Conservation (phyloP, 352 stramenopile species). For the Pythium apleroticum region DNA sequence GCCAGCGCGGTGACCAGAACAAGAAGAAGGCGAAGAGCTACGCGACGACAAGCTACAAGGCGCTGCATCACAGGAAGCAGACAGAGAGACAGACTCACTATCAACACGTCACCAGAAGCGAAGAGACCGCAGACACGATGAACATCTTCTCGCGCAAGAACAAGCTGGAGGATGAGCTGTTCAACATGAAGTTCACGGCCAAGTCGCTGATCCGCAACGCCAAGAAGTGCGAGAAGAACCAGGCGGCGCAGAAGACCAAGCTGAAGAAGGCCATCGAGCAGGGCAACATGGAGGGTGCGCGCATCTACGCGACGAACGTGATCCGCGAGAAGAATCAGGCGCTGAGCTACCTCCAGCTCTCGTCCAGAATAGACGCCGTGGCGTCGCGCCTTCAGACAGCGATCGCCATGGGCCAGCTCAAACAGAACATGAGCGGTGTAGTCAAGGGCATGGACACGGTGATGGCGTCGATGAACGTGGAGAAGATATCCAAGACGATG, state of each 20-base stretch:
- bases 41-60: not conserved
- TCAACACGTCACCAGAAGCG: too few species aligned
- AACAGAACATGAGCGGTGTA: constrained; percentile 95
- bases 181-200: constrained; percentile 91
- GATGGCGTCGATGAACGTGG: constrained; percentile 97
- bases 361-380: constrained; percentile 96
- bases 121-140: constrained; percentile 37
- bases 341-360: constrained; percentile 95
- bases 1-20: not conserved
- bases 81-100: not conserved
- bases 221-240: constrained; percentile 99
- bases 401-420: constrained; percentile 94
- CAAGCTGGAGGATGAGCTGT: constrained; percentile 86
- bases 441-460: constrained; percentile 97
- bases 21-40: not conserved
- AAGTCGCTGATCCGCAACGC: constrained; percentile 88
- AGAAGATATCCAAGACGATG: constrained; percentile 97
- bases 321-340: constrained; percentile 88
- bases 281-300: constrained; percentile 96
- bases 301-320: constrained; percentile 95
- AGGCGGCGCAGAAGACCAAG: constrained; percentile 93
- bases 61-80: not conserved
- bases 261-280: constrained; percentile 96
- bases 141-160: constrained; percentile 86
- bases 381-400: constrained; percentile 95